phyloP scores from a whole-genome alignment of 2,329 filamentous ascomycete species.

The Cladophialophora yegresii region DNA sequence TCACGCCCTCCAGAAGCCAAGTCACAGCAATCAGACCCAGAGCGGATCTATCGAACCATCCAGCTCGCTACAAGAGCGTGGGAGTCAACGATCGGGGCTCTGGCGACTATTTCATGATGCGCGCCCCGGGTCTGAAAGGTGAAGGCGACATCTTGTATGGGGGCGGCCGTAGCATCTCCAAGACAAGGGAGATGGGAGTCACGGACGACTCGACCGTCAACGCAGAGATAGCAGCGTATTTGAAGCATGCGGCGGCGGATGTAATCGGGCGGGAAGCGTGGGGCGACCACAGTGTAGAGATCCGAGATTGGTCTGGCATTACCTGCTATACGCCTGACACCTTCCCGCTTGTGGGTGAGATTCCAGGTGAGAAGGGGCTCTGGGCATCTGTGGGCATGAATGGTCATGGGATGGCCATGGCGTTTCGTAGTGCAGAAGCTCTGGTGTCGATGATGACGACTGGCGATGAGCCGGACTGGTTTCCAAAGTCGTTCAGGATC shows the following conservation, averaged over 20 bases:
- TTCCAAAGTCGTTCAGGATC: slow-evolving; percentile 20
- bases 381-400: slow-evolving; percentile 55
- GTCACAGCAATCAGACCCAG: slow-evolving; percentile 50
- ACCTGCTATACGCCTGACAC: slow-evolving; percentile 52
- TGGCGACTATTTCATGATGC: slow-evolving; percentile 43
- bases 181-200: slow-evolving; percentile 38
- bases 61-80: slow-evolving; percentile 38
- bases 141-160: slow-evolving; percentile 39
- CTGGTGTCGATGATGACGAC: slow-evolving; percentile 45
- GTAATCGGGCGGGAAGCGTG: slow-evolving; percentile 1
- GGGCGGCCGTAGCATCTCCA: slow-evolving; percentile 23
- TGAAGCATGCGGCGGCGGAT: slow-evolving; percentile 4
- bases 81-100: slow-evolving; percentile 36
- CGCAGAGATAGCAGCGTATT: slow-evolving; percentile 45
- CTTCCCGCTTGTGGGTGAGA: slow-evolving; percentile 50
- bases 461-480: slow-evolving; percentile 16
- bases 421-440: slow-evolving; percentile 52
- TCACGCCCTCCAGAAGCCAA: slow-evolving; percentile 50
- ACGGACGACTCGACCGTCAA: slow-evolving; percentile 47
- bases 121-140: slow-evolving; percentile 31
- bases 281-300: slow-evolving; percentile 2
- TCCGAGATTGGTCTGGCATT: slow-evolving; percentile 49
- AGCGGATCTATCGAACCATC: slow-evolving; percentile 41
- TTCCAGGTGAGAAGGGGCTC: slow-evolving; percentile 48
- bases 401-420: slow-evolving; percentile 53